Conservation (phyloP, 2,329 filamentous ascomycete species). For the Cladosporium sphaerospermum region DNA sequence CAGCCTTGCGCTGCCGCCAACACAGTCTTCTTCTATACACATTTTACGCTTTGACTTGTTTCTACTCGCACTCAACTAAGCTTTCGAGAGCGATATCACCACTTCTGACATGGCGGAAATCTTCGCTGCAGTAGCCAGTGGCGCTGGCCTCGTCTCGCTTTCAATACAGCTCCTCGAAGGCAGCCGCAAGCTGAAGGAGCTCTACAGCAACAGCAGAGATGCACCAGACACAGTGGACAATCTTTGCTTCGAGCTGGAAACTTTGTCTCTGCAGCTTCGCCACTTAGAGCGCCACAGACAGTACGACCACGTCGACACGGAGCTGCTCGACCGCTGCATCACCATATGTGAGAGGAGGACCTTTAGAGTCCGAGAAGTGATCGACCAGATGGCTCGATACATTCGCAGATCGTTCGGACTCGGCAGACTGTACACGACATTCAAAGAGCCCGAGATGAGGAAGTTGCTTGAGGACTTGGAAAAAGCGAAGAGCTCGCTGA, state of each 20-base stretch:
- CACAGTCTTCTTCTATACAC: too few species aligned
- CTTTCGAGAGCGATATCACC: too few species aligned
- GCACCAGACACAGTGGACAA: not conserved
- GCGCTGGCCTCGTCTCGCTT: slow-evolving; percentile 10
- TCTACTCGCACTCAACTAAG: too few species aligned
- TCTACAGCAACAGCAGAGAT: slow-evolving; percentile 7
- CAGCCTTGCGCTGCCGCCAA: too few species aligned
- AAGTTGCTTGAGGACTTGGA: slow-evolving; percentile 10
- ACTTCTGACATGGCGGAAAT: slow-evolving; percentile 8
- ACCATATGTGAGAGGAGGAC: not conserved
- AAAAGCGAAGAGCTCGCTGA: slow-evolving; percentile 2
- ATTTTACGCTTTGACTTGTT: too few species aligned
- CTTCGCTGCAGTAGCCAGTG: slow-evolving; percentile 11
- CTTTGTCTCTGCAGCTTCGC: not conserved
- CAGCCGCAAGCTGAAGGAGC: slow-evolving; percentile 7
- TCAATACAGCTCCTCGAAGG: slow-evolving; percentile 12
- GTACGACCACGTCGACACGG: not conserved
- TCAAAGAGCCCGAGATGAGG: slow-evolving; percentile 1
- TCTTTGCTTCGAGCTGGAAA: not conserved
- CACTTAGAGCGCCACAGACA: not conserved
- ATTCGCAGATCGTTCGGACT: not conserved
- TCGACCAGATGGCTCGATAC: not conserved
- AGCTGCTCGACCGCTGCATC: slow-evolving; percentile 3
- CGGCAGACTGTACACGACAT: slow-evolving; percentile 4
- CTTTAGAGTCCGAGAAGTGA: not conserved